Evolutionary conservation across 1,139 yeast genomes (phyloP).

Genomic region (Kurtzmaniella natalensis): DNA sequence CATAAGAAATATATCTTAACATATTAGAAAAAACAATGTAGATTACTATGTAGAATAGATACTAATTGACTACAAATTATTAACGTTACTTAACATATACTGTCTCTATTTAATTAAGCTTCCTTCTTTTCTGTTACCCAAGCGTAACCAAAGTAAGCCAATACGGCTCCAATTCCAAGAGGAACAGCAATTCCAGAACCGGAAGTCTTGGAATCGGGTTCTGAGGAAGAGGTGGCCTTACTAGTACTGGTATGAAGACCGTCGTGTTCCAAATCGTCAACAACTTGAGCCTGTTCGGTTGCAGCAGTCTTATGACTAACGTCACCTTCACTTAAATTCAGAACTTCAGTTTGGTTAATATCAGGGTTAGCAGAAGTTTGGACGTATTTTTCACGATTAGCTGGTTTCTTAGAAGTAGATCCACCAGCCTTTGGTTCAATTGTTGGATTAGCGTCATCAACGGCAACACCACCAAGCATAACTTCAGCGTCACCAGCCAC

Average conservation of each 20-base stretch:
- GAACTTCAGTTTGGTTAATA: slow-evolving; percentile 35
- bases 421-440: slow-evolving; percentile 26
- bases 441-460: slow-evolving; percentile 10
- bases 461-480: slow-evolving; percentile 43
- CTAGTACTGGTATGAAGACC: slow-evolving; percentile 11
- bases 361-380: slow-evolving; percentile 42
- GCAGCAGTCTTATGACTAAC: slow-evolving; percentile 36
- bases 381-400: slow-evolving; percentile 39
- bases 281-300: slow-evolving; percentile 25
- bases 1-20: too few relatives aligned
- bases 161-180: slow-evolving; percentile 3
- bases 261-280: slow-evolving; percentile 41
- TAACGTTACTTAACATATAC: too few relatives aligned
- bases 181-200: slow-evolving; percentile 4
- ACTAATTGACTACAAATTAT: too few relatives aligned
- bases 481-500: slow-evolving; percentile 42
- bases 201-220: not conserved
- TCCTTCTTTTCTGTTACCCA: slow-evolving; percentile 3
- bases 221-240: not conserved
- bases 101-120: not conserved
- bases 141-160: slow-evolving; percentile 5
- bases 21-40: too few relatives aligned
- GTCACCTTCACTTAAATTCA: slow-evolving; percentile 32
- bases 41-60: too few relatives aligned
- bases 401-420: slow-evolving; percentile 19